A percentile compares a stretch with the other conserved stretches of the same genome.
Evolutionary conservation across 2,329 filamentous ascomycete genomes (phyloP).

Genomic region (Fusarium pseudocircinatum): DNA sequence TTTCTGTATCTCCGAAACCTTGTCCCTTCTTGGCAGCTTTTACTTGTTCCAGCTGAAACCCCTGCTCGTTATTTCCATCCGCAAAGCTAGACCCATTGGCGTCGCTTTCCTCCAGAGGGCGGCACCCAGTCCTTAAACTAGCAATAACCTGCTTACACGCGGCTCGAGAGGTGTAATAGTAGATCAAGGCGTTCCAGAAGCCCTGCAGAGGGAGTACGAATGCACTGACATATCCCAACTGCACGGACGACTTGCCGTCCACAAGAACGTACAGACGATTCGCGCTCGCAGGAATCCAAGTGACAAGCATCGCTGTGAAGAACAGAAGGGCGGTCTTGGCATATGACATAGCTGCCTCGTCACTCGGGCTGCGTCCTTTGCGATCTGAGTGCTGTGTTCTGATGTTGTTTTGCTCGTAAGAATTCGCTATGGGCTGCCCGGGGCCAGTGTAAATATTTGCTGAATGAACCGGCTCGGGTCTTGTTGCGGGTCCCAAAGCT

Average conservation of each 20-base stretch:
- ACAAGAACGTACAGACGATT: constrained; percentile 16
- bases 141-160: not conserved
- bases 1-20: not conserved
- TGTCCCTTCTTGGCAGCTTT: not conserved
- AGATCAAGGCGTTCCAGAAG: constrained; percentile 15
- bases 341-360: constrained; percentile 7
- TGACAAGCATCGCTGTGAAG: constrained; percentile 5
- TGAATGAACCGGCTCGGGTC: constrained; percentile 1
- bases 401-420: not conserved
- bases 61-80: not conserved
- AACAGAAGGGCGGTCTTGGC: constrained; percentile 7
- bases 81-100: constrained; percentile 8
- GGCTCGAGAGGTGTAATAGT: constrained; percentile 13
- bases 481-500: not conserved
- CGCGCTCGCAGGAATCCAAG: constrained; percentile 8
- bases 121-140: not conserved
- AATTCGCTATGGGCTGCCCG: not conserved
- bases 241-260: not conserved
- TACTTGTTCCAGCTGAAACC: not conserved
- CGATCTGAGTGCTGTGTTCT: not conserved
- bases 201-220: constrained; percentile 1
- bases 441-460: not conserved
- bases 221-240: not conserved
- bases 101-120: constrained; percentile 2
- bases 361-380: not conserved